Evolutionary conservation across 2,329 filamentous ascomycete genomes (phyloP), one percentile per base, ranked within the genome.

Genomic region (Aspergillus sergii): DNA sequence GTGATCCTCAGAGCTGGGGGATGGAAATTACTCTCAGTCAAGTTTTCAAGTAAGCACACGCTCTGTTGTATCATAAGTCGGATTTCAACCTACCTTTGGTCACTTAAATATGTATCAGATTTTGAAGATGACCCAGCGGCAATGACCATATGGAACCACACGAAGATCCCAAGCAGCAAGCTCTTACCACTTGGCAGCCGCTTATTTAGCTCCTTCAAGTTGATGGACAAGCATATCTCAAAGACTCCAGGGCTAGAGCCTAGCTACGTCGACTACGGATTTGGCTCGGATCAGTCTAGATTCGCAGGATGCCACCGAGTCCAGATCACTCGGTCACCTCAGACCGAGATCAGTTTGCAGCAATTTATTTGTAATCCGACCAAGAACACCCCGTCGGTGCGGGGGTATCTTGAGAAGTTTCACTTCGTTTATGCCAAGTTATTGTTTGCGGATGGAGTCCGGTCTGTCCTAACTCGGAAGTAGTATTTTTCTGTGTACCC

Each of bases 241-340:
- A 3, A 12, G 21, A 41, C 62, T 23, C 50, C 60, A 8, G 53
- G 41, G 26, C 9, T 43, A 16, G 36, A 45, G 23, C 16, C 62
- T 26, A 68, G 64, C n/a, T 66, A 65, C 23, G 62, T 68, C 14
- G 64, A 66, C 36, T 68, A 66, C 43, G 64, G 64, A 46, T 68
- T 65, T 39, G 66, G 66, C 2, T 68, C 66, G 2, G 64, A 68
- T 45, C 28, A 56, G 12, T 62, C 19, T 19, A 34, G 34, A 6
- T 68, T 68, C 21, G 58, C 57, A 12, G 66, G 66, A 16, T 68
- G 64, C 12, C 66, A 68, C 54, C 58, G 66, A 14, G 61, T 68
- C 41, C 66, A 65, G 8, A 63, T 66, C 32, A 63, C 60, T n/a
- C 34, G 62, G 45, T 30, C 63, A 9, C 51, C 57, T 11, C 39